Percentiles rank a stretch among this genome's conserved stretches.
Evolutionary conservation across 306 rosid genomes (phyloP).

Genomic region (Biancaea sappan): DNA sequence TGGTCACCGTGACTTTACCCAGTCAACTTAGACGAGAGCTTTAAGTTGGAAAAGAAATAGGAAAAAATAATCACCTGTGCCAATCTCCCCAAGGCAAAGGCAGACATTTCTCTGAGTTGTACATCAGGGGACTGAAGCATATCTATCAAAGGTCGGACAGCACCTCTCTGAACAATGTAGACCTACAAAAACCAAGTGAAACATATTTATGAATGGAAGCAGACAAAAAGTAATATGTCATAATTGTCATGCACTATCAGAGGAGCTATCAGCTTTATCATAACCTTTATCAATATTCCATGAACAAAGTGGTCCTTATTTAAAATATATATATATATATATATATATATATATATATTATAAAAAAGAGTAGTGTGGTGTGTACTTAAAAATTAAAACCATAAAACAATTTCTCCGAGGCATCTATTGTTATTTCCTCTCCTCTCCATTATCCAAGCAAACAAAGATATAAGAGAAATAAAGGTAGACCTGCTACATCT

Average conservation of each 20-base stretch:
- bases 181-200: constrained; percentile 55
- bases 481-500: constrained; percentile 9
- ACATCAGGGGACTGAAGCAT: constrained; percentile 97
- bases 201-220: neutral
- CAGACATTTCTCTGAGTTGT: constrained; percentile 96
- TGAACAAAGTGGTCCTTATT: constrained; percentile 10
- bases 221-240: neutral
- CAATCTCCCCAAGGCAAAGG: constrained; percentile 97
- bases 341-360: too few species aligned
- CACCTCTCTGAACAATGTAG: constrained; percentile 98
- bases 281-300: constrained; percentile 22
- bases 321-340: too few species aligned
- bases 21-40: constrained; percentile 21
- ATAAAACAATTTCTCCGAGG: constrained; percentile 9
- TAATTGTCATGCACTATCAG: constrained; percentile 18
- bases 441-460: constrained; percentile 26
- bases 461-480: neutral
- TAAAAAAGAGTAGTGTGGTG: too few species aligned
- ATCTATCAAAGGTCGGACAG: constrained; percentile 93
- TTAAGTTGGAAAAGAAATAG: neutral
- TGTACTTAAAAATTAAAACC: constrained; percentile 14
- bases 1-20: neutral
- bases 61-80: constrained; percentile 70
- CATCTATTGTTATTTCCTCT: neutral
- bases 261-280: constrained; percentile 8